Evolutionary conservation across 257 asterid genomes (phyloP).

Genomic region (Haberlea rhodopensis): DNA sequence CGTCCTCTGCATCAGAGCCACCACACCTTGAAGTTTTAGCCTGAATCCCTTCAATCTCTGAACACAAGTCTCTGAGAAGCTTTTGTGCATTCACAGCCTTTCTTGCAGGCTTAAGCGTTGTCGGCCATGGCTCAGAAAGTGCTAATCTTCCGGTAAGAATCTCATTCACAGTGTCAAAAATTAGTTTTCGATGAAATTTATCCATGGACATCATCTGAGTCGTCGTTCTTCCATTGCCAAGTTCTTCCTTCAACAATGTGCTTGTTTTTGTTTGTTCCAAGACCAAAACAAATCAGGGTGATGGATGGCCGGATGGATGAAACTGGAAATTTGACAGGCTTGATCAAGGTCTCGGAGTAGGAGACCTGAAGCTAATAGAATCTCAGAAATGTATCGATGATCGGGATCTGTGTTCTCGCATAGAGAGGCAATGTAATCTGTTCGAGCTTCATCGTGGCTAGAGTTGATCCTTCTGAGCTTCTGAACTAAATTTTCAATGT

Average conservation of each 20-base stretch:
- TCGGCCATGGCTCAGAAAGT: conserved; percentile 39
- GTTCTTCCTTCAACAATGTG: conserved; percentile 37
- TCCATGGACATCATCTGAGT: conserved; percentile 34
- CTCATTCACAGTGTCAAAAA: conserved; percentile 79
- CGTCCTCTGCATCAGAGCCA: conserved; percentile 50
- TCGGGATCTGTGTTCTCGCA: conserved; percentile 78
- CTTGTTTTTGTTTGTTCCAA: conserved; percentile 86
- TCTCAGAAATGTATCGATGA: conserved; percentile 81
- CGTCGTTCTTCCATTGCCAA: conserved; percentile 26
- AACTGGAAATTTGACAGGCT: conserved; percentile 66
- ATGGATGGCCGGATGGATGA: conserved; percentile 85
- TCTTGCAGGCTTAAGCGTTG: conserved; percentile 37
- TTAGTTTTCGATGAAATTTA: conserved; percentile 57
- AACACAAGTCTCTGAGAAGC: conserved; percentile 74
- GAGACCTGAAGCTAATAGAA: conserved; percentile 88
- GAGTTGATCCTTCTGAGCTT: conserved; percentile 84
- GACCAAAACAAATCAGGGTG: conserved; percentile 87
- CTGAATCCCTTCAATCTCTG: conserved; percentile 63
- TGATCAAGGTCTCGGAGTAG: conserved; percentile 77
- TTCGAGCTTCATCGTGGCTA: conserved; percentile 77
- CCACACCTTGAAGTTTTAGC: conserved; percentile 38
- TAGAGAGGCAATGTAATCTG: conserved; percentile 93
- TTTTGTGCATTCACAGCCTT: conserved; percentile 56
- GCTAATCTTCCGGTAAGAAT: conserved; percentile 58
- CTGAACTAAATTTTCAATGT: conserved; percentile 71